phyloP scores from a whole-genome alignment of 2,329 filamentous ascomycete species.

The Moelleriella libera region DNA sequence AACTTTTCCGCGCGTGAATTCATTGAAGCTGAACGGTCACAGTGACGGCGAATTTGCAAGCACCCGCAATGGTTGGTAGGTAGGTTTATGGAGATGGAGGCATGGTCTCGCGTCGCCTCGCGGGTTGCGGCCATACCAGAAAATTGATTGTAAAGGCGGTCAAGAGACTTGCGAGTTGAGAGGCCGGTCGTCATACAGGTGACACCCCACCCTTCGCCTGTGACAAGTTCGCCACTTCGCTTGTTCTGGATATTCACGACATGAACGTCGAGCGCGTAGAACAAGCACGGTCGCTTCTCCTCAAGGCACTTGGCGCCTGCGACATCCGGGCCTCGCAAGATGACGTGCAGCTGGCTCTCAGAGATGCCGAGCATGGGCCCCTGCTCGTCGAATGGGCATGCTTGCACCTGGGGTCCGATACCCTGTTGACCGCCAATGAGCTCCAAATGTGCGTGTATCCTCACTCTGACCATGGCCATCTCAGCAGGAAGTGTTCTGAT shows the following conservation, averaged over 20 bases:
- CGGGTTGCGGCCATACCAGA: neutral
- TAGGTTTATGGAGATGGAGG: neutral
- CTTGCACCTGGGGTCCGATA: constrained; percentile 32
- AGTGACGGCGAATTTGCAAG: too few species aligned
- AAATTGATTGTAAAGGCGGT: neutral
- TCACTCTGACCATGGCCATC: too few species aligned
- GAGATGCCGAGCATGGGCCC: constrained; percentile 18
- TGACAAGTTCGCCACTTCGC: constrained; percentile 15
- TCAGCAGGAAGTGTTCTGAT: too few species aligned
- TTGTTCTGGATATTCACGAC: constrained; percentile 13
- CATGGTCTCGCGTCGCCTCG: neutral
- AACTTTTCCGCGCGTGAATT: too few species aligned
- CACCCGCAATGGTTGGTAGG: too few species aligned
- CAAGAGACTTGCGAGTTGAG: neutral
- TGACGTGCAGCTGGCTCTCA: constrained; percentile 21
- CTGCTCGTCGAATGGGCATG: constrained; percentile 32
- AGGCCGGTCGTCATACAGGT: too few species aligned
- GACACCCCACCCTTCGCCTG: neutral
- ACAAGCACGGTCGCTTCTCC: constrained; percentile 17
- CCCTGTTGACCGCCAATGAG: constrained; percentile 39
- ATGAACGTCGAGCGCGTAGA: constrained; percentile 15
- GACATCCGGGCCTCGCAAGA: constrained; percentile 18
- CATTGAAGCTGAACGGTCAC: too few species aligned
- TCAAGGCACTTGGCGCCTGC: constrained; percentile 17
- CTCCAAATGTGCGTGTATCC: constrained; percentile 24